Conservation (phyloP, 2,329 filamentous ascomycete genomes). For the Colletotrichum navitas region DNA sequence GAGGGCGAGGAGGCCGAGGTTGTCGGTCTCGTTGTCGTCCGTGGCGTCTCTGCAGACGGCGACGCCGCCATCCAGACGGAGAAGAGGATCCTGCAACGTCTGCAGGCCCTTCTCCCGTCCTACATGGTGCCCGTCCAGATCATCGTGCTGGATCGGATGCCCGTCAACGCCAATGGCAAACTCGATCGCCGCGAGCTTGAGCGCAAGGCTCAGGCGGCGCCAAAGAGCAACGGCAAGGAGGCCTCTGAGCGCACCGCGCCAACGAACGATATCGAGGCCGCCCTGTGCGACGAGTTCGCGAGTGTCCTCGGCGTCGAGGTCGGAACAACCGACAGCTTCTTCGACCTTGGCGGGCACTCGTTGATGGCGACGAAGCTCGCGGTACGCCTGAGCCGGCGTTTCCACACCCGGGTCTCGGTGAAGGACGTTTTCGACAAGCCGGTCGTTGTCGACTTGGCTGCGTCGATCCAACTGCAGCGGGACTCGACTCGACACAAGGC, state of each 20-base stretch:
- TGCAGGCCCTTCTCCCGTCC: constrained; percentile 35
- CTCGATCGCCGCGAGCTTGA: constrained; percentile 39
- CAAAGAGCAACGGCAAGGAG: background rate
- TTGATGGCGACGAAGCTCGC: constrained; percentile 33
- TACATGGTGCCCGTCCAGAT: constrained; percentile 42
- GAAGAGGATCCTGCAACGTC: background rate
- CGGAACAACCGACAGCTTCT: constrained; percentile 32
- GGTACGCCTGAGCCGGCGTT: constrained; percentile 16
- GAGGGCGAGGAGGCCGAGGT: background rate
- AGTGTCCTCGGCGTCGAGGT: constrained; percentile 18
- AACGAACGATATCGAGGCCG: constrained; percentile 15
- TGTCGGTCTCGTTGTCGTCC: background rate
- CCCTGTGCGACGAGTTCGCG: constrained; percentile 30
- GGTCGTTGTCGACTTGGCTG: background rate
- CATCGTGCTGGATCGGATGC: constrained; percentile 36
- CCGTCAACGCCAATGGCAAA: constrained; percentile 42
- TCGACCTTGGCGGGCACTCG: constrained; percentile 36
- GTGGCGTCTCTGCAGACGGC: background rate
- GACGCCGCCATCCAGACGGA: background rate
- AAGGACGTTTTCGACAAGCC: constrained; percentile 37
- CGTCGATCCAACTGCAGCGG: background rate
- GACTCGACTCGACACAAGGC: background rate
- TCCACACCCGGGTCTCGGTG: constrained; percentile 27
- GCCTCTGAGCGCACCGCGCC: background rate
- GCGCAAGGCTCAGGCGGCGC: background rate